Evolutionary conservation across 371 early-diverging fungal species (phyloP).

Genomic region (Lichtheimia ornata): DNA sequence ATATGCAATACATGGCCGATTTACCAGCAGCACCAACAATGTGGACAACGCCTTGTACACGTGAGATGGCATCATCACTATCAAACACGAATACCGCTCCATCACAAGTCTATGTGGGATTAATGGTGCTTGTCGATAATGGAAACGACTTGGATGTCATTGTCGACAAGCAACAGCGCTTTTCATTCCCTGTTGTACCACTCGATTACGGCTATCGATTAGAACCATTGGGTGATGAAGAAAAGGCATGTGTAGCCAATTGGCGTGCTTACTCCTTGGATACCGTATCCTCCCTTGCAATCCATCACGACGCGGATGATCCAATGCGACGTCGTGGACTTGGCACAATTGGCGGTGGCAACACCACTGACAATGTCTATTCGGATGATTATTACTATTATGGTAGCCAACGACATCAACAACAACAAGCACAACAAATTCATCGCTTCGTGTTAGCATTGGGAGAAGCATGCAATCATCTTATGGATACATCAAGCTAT

Average conservation of each 20-base stretch:
- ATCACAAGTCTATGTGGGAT: slow-evolving; percentile 25
- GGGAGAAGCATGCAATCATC: slow-evolving; percentile 18
- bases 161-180: slow-evolving; percentile 26
- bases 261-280: not conserved
- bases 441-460: slow-evolving; percentile 28
- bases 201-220: slow-evolving; percentile 17
- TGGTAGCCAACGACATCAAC: not conserved
- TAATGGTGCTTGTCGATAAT: slow-evolving; percentile 32
- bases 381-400: too few relatives aligned
- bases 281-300: slow-evolving; percentile 4
- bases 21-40: not conserved
- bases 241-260: slow-evolving; percentile 22
- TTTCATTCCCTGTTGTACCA: slow-evolving; percentile 33
- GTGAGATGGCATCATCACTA: too few relatives aligned
- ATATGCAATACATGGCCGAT: slow-evolving; percentile 22
- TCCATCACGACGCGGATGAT: not conserved
- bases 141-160: slow-evolving; percentile 16
- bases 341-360: too few relatives aligned
- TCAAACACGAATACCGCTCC: too few relatives aligned
- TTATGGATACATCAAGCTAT: slow-evolving; percentile 25
- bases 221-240: slow-evolving; percentile 14
- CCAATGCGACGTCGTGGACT: too few relatives aligned
- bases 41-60: too few relatives aligned
- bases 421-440: slow-evolving; percentile 9
- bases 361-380: too few relatives aligned